Base-by-base conservation (phyloP, 2,329 filamentous ascomycete species). In the Cladosporium colombiae region DNA sequence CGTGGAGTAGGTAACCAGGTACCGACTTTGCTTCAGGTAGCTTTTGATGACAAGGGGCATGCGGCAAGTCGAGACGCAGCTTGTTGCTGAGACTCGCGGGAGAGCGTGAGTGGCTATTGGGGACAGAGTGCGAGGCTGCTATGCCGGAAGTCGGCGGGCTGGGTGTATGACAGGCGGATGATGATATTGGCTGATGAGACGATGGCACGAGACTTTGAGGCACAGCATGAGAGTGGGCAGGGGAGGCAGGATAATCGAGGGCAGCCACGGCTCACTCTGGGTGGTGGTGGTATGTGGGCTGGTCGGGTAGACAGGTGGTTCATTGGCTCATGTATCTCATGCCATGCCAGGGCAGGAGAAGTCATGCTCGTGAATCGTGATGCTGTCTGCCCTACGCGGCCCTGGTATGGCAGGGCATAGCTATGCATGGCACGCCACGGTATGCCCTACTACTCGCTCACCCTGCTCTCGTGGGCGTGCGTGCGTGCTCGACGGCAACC, bases 1-100 rank as follows among this genome's bases (percentile, higher is more conserved):
- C 53, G 53, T 57, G 53, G 53, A 57, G 53, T 25, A 57, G 53
- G 53, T 57, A 57, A 57, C 53, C 53, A 57, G 29, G 53, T 57
- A 57, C 53, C 53, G 10, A 29, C 50, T 29, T 6, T 27, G 25
- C 23, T 27, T 44, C 23, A 27, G 1, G 50, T 53, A 53, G 27
- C 50, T 53, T 53, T 33, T 29, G 49, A 25, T 52, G 49, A 52
- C 49, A 52, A 56, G 53, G 53, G 27, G 29, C 7, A 23, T 31
- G 52, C 53, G 53, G 53, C 53, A 57, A 37, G 29, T 57, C 31
- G 8, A 57, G 29, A 57, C 53, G 53, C 53, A 57, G 53, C 53
- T 52, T 2, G 49, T 14, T n/a, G 50, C 16, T 11, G 53, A 57
- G 53, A 31, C 37, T 57, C 50, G 50, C 50, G 50, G 50, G 50